Evolutionary conservation across 371 early-diverging fungal species (phyloP), one percentile per base, ranked within the genome.

Genomic region (Mucor mucedo): DNA sequence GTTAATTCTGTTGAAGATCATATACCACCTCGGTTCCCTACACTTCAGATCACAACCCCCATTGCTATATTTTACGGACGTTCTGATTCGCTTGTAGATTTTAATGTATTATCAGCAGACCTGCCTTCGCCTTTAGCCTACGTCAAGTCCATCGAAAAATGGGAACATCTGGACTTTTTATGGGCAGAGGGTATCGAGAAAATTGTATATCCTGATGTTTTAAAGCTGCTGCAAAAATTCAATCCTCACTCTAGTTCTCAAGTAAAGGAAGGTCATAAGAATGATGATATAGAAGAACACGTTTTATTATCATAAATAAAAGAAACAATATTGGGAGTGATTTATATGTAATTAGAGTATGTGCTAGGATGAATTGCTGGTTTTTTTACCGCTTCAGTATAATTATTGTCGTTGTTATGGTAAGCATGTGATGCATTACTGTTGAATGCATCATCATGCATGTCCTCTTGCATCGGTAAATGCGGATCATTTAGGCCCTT

Each of bases 31-130:
- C 76, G 77, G 7, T 88, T 87, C 72, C 94, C 96, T n/a, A 94
- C 94, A 0, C 78, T 87, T 29, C 92, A 89, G 45, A 95, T 97
- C 62, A 74, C 73, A 40, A 92, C 94, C 2, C 94, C 92, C 0
- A 88, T 96, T 29, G 94, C 94, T 10, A 76, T 97, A 50, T 96
- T 96, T 75, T 92, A 95, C 64, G 98, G 98, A 44, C 92, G 92
- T 14, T 80, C 86, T 4, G 96, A 96, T 64, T 89, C 94, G 1
- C 77, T 97, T 14, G 89, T 93, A 0, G 89, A 96, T 48, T 88
- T 93, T 42, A 63, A 85, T 32, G 79, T 78, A 10, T 69, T 93
- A 10, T 58, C 87, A 2, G 78, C 78, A 5, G 85, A 89, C 42
- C 52, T 89, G 9, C 89, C 88, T 1, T 58, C 70, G 0, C 81